Conservation (phyloP, 1,284 basidiomycete species). For the Trichosporon faecale region DNA sequence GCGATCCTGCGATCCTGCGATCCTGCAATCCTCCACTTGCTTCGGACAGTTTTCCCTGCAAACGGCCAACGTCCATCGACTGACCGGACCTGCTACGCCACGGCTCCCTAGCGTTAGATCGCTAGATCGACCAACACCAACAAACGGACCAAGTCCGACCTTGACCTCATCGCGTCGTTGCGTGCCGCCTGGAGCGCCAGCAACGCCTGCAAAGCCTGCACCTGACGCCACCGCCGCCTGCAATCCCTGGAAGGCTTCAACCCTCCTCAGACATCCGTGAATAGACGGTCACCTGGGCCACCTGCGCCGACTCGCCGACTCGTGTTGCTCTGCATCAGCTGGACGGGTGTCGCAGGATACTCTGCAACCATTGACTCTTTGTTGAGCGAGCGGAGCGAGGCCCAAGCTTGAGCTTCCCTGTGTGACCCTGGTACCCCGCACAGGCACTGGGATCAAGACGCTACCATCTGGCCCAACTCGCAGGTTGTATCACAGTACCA, state of each 20-base stretch:
- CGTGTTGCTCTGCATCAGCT: not conserved
- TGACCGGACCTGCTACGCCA: not conserved
- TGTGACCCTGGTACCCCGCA: slow-evolving; percentile 6
- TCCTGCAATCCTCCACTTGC: not conserved
- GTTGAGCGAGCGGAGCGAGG: slow-evolving; percentile 1
- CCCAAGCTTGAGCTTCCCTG: slow-evolving; percentile 4
- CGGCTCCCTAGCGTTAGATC: not conserved
- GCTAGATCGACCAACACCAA: not conserved
- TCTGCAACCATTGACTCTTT: not conserved
- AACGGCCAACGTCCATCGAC: not conserved
- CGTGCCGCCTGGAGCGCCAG: not conserved
- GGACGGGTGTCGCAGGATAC: no score
- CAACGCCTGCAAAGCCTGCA: not conserved
- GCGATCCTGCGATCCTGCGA: not conserved
- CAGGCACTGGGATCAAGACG: slow-evolving; percentile 7
- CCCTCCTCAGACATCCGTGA: not conserved
- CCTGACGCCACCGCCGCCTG: slow-evolving; percentile 2
- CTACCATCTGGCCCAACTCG: not conserved
- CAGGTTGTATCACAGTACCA: slow-evolving; percentile 2
- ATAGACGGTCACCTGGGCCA: not conserved
- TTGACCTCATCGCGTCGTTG: not conserved
- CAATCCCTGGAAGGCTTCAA: not conserved
- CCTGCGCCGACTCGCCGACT: not conserved
- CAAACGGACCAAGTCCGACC: not conserved
- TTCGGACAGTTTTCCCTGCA: not conserved